A percentile compares a stretch with the other conserved stretches of the same genome.
Evolutionary conservation across 257 asterid genomes (phyloP).

Genomic region (Prunella vulgaris): DNA sequence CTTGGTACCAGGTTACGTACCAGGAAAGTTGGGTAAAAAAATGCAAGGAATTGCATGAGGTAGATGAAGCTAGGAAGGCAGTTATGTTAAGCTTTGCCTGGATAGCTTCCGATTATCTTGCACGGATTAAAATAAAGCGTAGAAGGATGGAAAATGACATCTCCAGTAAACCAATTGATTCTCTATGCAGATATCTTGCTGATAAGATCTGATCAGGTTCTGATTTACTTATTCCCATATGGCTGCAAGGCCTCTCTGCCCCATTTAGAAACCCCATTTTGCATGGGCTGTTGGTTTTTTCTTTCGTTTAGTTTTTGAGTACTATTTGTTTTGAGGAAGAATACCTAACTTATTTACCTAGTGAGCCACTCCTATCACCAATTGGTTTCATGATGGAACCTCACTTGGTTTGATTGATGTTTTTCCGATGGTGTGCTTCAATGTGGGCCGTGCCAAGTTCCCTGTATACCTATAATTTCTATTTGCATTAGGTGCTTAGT

Average conservation of each 20-base stretch:
- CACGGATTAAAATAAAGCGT: slow-evolving; percentile 60
- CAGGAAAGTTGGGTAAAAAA: slow-evolving; percentile 53
- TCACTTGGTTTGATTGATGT: not conserved
- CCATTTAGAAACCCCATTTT: not conserved
- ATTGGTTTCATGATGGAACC: not conserved
- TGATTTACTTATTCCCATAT: not conserved
- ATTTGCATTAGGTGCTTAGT: not conserved
- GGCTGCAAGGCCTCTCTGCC: slow-evolving; percentile 42
- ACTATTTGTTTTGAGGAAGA: not conserved
- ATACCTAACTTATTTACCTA: not conserved
- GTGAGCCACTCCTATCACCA: not conserved
- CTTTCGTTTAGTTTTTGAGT: not conserved
- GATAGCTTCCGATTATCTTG: slow-evolving; percentile 93
- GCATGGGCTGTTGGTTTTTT: slow-evolving; percentile 4
- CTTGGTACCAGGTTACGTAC: slow-evolving; percentile 88
- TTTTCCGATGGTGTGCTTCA: too few species aligned
- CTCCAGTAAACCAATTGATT: slow-evolving; percentile 57
- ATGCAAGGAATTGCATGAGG: slow-evolving; percentile 34
- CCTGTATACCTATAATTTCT: not conserved
- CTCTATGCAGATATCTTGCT: slow-evolving; percentile 67
- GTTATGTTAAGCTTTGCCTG: slow-evolving; percentile 87
- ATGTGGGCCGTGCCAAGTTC: too few species aligned
- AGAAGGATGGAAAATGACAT: slow-evolving; percentile 31
- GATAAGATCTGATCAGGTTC: slow-evolving; percentile 49
- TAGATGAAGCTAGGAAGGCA: slow-evolving; percentile 36